Percentiles rank a stretch among this genome's conserved stretches.
These are phyloP conservation scores for Pontederia paniculata DNA, from an alignment of 176 grass and related monocot genomes.

Conservation along the genomic window DNA sequence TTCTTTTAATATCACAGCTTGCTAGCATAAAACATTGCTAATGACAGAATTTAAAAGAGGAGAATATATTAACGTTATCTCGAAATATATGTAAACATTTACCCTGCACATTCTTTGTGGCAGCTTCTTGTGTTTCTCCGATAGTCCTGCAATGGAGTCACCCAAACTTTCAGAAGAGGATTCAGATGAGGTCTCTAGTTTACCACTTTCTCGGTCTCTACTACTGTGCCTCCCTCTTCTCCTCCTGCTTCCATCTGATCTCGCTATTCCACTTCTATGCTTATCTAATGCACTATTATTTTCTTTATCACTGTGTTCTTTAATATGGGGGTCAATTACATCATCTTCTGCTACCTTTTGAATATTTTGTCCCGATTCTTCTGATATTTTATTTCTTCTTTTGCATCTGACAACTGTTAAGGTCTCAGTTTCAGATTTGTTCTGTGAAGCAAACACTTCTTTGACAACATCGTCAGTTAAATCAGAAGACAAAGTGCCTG, in stretches of 20 bases:
- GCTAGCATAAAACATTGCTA: not conserved
- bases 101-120: constrained; percentile 37
- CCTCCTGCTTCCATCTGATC: constrained; percentile 24
- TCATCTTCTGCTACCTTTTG: not conserved
- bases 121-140: constrained; percentile 14
- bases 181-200: constrained; percentile 23
- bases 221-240: constrained; percentile 2
- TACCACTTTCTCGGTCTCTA: constrained; percentile 9
- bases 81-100: constrained; percentile 12
- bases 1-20: too few relatives aligned
- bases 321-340: not conserved
- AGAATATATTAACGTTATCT: constrained; percentile 2
- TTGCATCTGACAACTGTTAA: not conserved
- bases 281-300: constrained; percentile 4
- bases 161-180: constrained; percentile 15
- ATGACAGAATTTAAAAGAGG: constrained; percentile 4
- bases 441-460: constrained; percentile 10
- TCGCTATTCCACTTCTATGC: constrained; percentile 25
- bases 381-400: not conserved
- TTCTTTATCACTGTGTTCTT: not conserved
- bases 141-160: constrained; percentile 24
- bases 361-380: not conserved
- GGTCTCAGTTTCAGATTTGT: not conserved
- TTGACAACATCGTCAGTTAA: constrained; percentile 41
- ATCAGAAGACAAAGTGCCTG: constrained; percentile 40